phyloP scores from a whole-genome alignment of 2,329 filamentous ascomycete species.

The Beauveria sp. region DNA sequence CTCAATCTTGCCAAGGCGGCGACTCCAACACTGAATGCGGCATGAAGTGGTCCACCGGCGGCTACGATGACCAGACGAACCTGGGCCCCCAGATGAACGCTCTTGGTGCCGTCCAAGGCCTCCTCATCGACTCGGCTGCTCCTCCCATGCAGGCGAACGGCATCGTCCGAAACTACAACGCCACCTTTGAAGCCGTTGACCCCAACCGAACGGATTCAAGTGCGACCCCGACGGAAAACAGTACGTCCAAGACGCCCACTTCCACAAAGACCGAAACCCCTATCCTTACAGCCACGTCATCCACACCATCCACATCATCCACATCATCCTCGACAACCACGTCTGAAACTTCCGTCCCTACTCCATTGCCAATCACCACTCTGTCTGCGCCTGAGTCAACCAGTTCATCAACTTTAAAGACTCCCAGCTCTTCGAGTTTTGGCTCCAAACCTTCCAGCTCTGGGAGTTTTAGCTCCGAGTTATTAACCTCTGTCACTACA shows the following conservation, averaged over 20 bases:
- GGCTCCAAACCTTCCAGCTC: not conserved
- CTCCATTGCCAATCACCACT: not conserved
- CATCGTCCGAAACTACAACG: slow-evolving; percentile 36
- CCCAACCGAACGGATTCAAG: slow-evolving; percentile 12
- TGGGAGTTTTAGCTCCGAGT: slow-evolving; percentile 1
- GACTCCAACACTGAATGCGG: slow-evolving; percentile 46
- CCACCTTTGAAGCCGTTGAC: slow-evolving; percentile 16
- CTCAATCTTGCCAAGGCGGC: slow-evolving; percentile 49
- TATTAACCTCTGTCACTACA: not conserved
- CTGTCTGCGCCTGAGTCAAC: not conserved
- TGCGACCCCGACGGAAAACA: not conserved
- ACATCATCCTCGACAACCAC: not conserved
- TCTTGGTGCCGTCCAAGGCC: slow-evolving; percentile 54
- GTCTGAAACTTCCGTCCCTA: not conserved
- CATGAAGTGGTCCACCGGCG: slow-evolving; percentile 53
- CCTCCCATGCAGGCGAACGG: slow-evolving; percentile 40
- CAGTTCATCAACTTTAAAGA: not conserved
- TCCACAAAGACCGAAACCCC: not conserved
- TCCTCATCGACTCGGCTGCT: slow-evolving; percentile 37
- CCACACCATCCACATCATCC: not conserved
- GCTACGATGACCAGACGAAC: slow-evolving; percentile 46
- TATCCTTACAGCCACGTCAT: slow-evolving; percentile 8
- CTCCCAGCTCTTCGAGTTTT: not conserved
- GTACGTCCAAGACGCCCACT: slow-evolving; percentile 1
- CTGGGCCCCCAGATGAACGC: slow-evolving; percentile 60